Base-by-base conservation (phyloP, 345 rosid genomes). In the Psidium friedrichsthalianum region DNA sequence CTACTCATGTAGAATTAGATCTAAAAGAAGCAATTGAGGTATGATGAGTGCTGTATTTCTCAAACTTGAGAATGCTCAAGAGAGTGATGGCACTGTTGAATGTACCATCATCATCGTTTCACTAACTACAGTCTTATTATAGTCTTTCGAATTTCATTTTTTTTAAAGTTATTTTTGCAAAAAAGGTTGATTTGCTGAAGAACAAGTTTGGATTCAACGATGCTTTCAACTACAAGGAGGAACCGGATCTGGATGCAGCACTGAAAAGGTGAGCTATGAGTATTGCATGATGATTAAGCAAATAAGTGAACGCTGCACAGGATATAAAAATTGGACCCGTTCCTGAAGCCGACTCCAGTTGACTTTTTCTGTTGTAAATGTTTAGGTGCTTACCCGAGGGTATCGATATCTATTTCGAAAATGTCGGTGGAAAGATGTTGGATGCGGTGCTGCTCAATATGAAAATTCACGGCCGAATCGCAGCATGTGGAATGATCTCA, bases 211-310 rank as follows among this genome's bases (percentile, higher is more conserved):
- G 92, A 56, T 93, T 92, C 47, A 90, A 93, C 74, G 92, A 89
- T 42, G 95, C 95, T 87, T 93, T 93, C 91, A 92, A 92, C 91
- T 91, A 91, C 83, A 91, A 90, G 83, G 91, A 90, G 69, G 94
- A 93, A 64, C 84, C 81, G 1, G 74, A 90, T 74, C 83, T 88
- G 3, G 82, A 86, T 82, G 92, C 88, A 15, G 89, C 94, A 54
- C 78, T 93, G 88, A 91, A 91, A 87, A 49, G 84, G 78, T 32
- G 47, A 18, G 32, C 22, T 40, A 1, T 2, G 21, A 61, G 6
- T 29, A 8, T 6, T 15, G 4, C 27, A 1, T 0, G 74, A 29
- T 29, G 55, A 53, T 52, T 52, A 15, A 52, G 16, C 54, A 49
- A 9, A 58, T 6, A 14, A 52, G 54, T 5, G 2, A 27, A 40